Conservation (phyloP, 345 rosid species). For the Lepidium africanum region DNA sequence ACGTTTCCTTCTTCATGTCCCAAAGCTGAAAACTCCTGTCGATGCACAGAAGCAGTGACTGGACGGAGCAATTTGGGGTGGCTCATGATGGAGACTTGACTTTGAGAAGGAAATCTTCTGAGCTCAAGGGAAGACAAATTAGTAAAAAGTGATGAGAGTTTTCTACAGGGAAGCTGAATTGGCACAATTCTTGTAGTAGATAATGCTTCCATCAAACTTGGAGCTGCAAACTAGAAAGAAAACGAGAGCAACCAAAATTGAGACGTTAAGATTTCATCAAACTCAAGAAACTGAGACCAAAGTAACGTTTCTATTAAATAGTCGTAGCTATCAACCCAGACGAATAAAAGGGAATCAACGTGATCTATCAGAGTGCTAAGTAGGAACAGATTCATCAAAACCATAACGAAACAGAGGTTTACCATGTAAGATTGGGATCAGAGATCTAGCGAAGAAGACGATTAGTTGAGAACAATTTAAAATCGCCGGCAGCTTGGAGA, state of each 20-base stretch:
- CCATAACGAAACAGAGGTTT: neutral
- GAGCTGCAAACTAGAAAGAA: slow-evolving; percentile 22
- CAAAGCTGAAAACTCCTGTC: slow-evolving; percentile 36
- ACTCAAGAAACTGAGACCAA: too few relatives aligned
- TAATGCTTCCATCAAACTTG: slow-evolving; percentile 57
- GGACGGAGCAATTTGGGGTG: slow-evolving; percentile 36
- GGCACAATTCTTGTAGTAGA: slow-evolving; percentile 33
- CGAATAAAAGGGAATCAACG: too few relatives aligned
- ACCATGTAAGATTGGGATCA: too few relatives aligned
- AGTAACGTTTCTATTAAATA: too few relatives aligned
- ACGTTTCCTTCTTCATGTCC: slow-evolving; percentile 34
- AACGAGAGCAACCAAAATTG: neutral
- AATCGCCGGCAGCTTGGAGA: too few relatives aligned
- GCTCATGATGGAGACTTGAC: slow-evolving; percentile 29
- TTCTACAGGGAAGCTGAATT: slow-evolving; percentile 25
- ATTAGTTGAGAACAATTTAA: too few relatives aligned
- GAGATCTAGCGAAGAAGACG: too few relatives aligned
- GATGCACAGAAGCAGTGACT: slow-evolving; percentile 45
- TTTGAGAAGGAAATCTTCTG: slow-evolving; percentile 14
- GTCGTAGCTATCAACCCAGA: too few relatives aligned
- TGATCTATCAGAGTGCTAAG: slow-evolving; percentile 8
- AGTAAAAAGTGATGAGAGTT: slow-evolving; percentile 18
- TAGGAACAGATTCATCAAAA: neutral
- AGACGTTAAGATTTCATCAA: too few relatives aligned
- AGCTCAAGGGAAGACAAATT: slow-evolving; percentile 28